Percentiles rank a stretch among this genome's conserved stretches.
Evolutionary conservation across 257 asterid genomes (phyloP).

Genomic region (Nicotiana knightiana): DNA sequence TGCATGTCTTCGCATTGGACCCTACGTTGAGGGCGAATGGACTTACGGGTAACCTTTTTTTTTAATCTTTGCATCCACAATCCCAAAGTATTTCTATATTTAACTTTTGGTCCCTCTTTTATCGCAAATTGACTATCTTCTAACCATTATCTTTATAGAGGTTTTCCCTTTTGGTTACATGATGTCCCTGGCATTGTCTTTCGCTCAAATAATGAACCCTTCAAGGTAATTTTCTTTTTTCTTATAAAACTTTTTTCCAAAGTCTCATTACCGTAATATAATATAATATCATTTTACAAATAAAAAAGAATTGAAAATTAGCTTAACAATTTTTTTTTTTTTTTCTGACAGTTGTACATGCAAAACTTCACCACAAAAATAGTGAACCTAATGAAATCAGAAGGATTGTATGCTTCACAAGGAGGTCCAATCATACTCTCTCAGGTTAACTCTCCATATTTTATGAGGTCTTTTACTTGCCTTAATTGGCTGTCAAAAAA

Average conservation of each 20-base stretch:
- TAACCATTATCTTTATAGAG: conserved; percentile 30
- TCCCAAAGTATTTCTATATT: neutral
- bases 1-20: conserved; percentile 80
- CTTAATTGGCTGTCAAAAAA: no score
- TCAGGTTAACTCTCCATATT: conserved; percentile 37
- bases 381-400: conserved; percentile 68
- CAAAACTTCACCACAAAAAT: conserved; percentile 59
- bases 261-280: no score
- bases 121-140: neutral
- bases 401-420: conserved; percentile 72
- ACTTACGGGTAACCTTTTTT: conserved; percentile 56
- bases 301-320: neutral
- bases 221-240: conserved; percentile 38
- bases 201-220: conserved; percentile 76
- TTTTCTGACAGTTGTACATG: conserved; percentile 48
- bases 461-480: neutral
- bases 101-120: neutral
- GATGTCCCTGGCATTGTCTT: conserved; percentile 58
- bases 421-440: conserved; percentile 90
- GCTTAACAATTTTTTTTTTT: neutral
- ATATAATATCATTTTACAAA: neutral
- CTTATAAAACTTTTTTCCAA: neutral
- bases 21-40: conserved; percentile 87
- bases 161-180: conserved; percentile 88
- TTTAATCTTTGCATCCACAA: neutral